A percentile compares a stretch with the other conserved stretches of the same genome.
phyloP scores from a whole-genome alignment of 2,329 filamentous ascomycete species.

The Aspergillus sp. region DNA sequence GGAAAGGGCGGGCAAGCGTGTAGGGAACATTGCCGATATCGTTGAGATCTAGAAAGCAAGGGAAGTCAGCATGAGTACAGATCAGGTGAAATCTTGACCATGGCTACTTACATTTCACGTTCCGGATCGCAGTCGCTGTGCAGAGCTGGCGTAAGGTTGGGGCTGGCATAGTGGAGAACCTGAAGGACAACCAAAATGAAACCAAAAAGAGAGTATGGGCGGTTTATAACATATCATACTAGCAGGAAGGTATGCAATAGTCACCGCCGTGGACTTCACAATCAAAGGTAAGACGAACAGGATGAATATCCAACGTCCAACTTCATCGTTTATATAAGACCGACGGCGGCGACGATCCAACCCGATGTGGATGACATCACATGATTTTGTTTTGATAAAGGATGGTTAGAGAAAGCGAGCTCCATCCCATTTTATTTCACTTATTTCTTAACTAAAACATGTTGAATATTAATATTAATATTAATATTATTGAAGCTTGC shows the following conservation, averaged over 20 bases:
- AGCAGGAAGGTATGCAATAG: constrained; percentile 5
- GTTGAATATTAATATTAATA: no score
- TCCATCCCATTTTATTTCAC: no score
- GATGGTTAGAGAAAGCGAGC: not conserved
- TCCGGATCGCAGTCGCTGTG: constrained; percentile 36
- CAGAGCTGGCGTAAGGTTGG: constrained; percentile 37
- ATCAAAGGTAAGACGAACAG: not conserved
- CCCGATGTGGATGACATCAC: constrained; percentile 20
- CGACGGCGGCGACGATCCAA: constrained; percentile 7
- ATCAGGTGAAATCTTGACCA: not conserved
- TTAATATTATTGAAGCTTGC: no score
- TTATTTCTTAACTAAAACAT: no score
- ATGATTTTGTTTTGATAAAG: constrained; percentile 14
- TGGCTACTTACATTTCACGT: constrained; percentile 35
- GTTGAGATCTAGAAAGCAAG: constrained; percentile 51
- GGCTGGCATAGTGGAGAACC: constrained; percentile 30
- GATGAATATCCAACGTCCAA: not conserved
- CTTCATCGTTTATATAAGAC: constrained; percentile 7
- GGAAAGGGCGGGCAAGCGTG: constrained; percentile 63
- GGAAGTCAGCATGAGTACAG: not conserved
- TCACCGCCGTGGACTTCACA: constrained; percentile 4
- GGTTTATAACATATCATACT: constrained; percentile 14
- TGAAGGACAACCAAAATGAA: constrained; percentile 15
- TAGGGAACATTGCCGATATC: constrained; percentile 73
- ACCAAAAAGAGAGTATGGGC: constrained; percentile 18